A percentile compares a stretch with the other conserved stretches of the same genome.
Evolutionary conservation across 768 basidiomycete genomes (phyloP).

Genomic region (Pleurotus salmoneostramineus): DNA sequence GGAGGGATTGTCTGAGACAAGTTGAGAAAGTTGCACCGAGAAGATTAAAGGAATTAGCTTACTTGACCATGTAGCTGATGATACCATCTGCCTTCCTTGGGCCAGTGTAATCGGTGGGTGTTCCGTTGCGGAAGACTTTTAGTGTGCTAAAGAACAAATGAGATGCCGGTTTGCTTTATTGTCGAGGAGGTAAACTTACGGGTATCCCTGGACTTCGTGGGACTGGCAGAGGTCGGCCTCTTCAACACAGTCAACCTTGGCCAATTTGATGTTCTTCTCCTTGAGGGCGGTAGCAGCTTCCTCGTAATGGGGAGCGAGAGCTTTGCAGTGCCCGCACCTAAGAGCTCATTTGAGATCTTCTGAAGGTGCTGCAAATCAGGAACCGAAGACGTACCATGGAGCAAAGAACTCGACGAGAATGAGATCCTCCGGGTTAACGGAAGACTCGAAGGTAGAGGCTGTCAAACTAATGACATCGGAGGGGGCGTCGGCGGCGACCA

Average conservation of each 20-base stretch:
- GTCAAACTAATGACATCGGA: constrained; percentile 86
- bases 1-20: constrained; percentile 73
- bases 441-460: constrained; percentile 59
- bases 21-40: constrained; percentile 6
- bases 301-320: constrained; percentile 90
- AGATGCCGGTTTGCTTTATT: neutral
- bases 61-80: constrained; percentile 96
- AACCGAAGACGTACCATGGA: constrained; percentile 52
- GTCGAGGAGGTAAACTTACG: constrained; percentile 50
- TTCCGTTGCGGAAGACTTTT: constrained; percentile 89
- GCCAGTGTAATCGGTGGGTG: constrained; percentile 75
- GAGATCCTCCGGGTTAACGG: constrained; percentile 63
- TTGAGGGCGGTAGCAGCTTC: constrained; percentile 92
- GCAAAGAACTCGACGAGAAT: constrained; percentile 96
- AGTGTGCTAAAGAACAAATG: constrained; percentile 53
- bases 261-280: constrained; percentile 83
- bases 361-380: neutral
- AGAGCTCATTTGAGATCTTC: neutral
- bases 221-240: constrained; percentile 87
- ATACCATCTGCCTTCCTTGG: constrained; percentile 96
- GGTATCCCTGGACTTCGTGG: constrained; percentile 91
- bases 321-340: constrained; percentile 96
- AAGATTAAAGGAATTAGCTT: constrained; percentile 19
- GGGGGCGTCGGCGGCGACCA: constrained; percentile 50
- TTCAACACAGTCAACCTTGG: constrained; percentile 97